Evolutionary conservation across 129 eudicot species (phyloP).

Genomic region (Artemisia tridentata): DNA sequence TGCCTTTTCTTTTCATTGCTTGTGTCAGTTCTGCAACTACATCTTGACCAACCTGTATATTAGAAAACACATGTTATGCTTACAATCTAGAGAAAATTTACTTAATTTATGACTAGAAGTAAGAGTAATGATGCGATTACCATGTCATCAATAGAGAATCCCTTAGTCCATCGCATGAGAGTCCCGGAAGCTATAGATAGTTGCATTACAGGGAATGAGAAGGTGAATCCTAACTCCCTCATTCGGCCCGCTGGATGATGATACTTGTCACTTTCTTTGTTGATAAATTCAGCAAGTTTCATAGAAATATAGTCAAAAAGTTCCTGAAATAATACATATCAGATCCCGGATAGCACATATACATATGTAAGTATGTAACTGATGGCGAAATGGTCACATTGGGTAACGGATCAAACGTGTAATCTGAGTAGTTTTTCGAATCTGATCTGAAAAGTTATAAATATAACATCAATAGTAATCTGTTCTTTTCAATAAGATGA

Average conservation of each 20-base stretch:
- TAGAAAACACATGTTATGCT: not conserved
- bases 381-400: no score
- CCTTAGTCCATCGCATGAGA: slow-evolving; percentile 89
- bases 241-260: slow-evolving; percentile 56
- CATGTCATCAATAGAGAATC: slow-evolving; percentile 76
- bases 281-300: slow-evolving; percentile 68
- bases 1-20: slow-evolving; percentile 69
- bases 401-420: no score
- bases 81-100: not conserved
- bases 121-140: slow-evolving; percentile 28
- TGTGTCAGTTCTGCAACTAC: slow-evolving; percentile 55
- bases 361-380: no score
- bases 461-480: no score
- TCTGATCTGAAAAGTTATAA: no score
- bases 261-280: slow-evolving; percentile 60
- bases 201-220: slow-evolving; percentile 96
- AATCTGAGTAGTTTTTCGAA: no score
- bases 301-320: slow-evolving; percentile 83
- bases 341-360: no score
- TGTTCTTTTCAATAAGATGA: no score
- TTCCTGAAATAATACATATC: slow-evolving; percentile 38
- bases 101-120: not conserved
- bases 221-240: slow-evolving; percentile 95
- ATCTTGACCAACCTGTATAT: slow-evolving; percentile 35
- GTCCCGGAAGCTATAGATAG: slow-evolving; percentile 78